phyloP scores from a whole-genome alignment of 2,329 filamentous ascomycete genomes.

The Phaeophleospora eucalypticola region DNA sequence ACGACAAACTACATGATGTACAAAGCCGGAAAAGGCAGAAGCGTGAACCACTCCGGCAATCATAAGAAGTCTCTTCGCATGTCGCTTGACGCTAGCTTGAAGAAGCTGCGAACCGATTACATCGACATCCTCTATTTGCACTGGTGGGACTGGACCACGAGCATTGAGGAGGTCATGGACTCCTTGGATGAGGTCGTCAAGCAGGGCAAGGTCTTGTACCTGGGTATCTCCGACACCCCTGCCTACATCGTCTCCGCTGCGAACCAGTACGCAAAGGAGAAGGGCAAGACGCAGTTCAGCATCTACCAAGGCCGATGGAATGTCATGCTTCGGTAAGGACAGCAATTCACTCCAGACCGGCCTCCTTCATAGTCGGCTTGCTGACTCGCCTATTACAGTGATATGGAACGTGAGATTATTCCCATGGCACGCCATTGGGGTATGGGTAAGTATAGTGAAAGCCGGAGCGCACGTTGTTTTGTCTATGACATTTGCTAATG shows the following conservation, averaged over 20 bases:
- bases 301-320: slow-evolving; percentile 40
- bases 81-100: slow-evolving; percentile 38
- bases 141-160: slow-evolving; percentile 42
- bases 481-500: too few species aligned
- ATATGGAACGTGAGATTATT: slow-evolving; percentile 45
- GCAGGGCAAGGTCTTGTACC: slow-evolving; percentile 42
- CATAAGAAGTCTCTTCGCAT: slow-evolving; percentile 58
- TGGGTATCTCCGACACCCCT: slow-evolving; percentile 43
- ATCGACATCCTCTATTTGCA: slow-evolving; percentile 54
- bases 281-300: slow-evolving; percentile 34
- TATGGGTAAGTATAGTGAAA: slow-evolving; percentile 35
- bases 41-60: slow-evolving; percentile 59
- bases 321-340: slow-evolving; percentile 33
- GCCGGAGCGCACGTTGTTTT: too few species aligned
- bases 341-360: neutral
- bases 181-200: slow-evolving; percentile 40
- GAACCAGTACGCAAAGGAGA: slow-evolving; percentile 40
- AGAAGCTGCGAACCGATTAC: slow-evolving; percentile 63
- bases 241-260: slow-evolving; percentile 40
- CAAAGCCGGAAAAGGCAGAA: slow-evolving; percentile 48
- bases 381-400: too few species aligned
- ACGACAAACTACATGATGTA: slow-evolving; percentile 28
- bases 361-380: too few species aligned
- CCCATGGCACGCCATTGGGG: slow-evolving; percentile 43
- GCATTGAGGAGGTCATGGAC: slow-evolving; percentile 44